phyloP scores from a whole-genome alignment of 352 stramenopile genomes.

The Elongisporangium undulatum region DNA sequence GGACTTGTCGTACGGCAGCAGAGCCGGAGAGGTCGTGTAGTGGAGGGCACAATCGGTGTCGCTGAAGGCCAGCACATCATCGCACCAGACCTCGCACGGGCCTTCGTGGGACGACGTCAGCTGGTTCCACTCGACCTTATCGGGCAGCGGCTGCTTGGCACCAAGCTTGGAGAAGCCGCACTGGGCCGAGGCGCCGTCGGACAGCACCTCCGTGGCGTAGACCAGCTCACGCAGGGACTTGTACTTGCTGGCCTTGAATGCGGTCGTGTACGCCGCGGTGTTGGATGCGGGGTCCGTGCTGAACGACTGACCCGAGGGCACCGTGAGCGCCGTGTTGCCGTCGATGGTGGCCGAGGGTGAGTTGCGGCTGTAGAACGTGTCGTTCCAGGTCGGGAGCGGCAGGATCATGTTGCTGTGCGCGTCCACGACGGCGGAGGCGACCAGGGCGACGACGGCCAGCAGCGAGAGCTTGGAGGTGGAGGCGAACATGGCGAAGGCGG shows the following conservation, averaged over 20 bases:
- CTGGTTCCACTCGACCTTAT: conserved; percentile 33
- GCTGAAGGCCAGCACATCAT: conserved; percentile 32
- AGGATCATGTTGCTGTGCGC: conserved; percentile 29
- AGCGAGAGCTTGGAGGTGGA: not conserved
- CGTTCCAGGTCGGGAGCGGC: conserved; percentile 26
- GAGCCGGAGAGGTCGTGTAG: conserved; percentile 18
- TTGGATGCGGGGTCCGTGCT: conserved; percentile 22
- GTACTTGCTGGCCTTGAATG: conserved; percentile 36
- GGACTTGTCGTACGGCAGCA: conserved; percentile 35
- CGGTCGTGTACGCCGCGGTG: conserved; percentile 23
- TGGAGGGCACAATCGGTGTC: conserved; percentile 37
- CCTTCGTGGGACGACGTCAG: conserved; percentile 31
- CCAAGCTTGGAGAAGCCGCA: conserved; percentile 36
- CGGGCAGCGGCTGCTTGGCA: conserved; percentile 22
- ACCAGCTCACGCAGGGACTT: conserved; percentile 43
- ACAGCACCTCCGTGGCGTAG: conserved; percentile 19
- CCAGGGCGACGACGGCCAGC: not conserved
- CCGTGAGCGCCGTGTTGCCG: conserved; percentile 19
- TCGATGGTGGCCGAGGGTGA: conserved; percentile 18
- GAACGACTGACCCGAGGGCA: conserved; percentile 20
- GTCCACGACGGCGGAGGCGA: not conserved
- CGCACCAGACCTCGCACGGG: conserved; percentile 50
- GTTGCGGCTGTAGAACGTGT: conserved; percentile 17
- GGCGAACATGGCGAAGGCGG: not conserved
- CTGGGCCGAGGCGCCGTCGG: conserved; percentile 18